Evolutionary conservation across 805 yeast species (phyloP).

Genomic region (Ogataea salicorniae): DNA sequence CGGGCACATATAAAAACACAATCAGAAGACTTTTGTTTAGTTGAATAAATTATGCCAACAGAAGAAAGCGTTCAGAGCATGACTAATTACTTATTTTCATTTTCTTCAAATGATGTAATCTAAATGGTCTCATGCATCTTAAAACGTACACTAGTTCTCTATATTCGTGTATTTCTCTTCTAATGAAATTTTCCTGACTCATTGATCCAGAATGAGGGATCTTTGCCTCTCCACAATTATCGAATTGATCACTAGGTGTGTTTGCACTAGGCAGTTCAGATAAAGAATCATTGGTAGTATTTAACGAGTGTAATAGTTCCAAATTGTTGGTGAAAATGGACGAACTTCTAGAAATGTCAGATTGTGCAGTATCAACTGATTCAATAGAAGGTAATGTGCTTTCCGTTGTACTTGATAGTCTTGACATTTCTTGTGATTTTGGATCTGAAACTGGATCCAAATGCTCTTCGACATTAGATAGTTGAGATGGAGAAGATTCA

Average conservation of each 20-base stretch:
- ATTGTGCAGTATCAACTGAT: neutral
- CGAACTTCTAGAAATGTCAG: neutral
- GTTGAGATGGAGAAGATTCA: too few relatives aligned
- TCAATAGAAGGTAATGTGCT: neutral
- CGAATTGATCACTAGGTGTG: too few relatives aligned
- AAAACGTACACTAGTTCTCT: slow-evolving; percentile 25
- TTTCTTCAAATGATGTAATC: slow-evolving; percentile 1
- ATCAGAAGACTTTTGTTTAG: too few relatives aligned
- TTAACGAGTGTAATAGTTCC: neutral
- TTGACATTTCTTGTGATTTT: neutral
- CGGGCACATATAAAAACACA: too few relatives aligned
- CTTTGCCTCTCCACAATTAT: too few relatives aligned
- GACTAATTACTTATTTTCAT: neutral
- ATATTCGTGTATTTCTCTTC: slow-evolving; percentile 11
- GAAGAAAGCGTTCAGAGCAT: too few relatives aligned
- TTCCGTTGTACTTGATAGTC: neutral
- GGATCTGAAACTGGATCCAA: too few relatives aligned
- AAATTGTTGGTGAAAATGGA: neutral
- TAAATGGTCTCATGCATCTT: slow-evolving; percentile 25
- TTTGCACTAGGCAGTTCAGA: too few relatives aligned
- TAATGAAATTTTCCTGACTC: neutral
- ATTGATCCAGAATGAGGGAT: neutral
- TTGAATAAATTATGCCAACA: too few relatives aligned
- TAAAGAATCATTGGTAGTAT: neutral
- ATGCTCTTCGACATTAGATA: too few relatives aligned